Conservation (phyloP, 2,329 filamentous ascomycete genomes). For the Aspergillus ruber region DNA sequence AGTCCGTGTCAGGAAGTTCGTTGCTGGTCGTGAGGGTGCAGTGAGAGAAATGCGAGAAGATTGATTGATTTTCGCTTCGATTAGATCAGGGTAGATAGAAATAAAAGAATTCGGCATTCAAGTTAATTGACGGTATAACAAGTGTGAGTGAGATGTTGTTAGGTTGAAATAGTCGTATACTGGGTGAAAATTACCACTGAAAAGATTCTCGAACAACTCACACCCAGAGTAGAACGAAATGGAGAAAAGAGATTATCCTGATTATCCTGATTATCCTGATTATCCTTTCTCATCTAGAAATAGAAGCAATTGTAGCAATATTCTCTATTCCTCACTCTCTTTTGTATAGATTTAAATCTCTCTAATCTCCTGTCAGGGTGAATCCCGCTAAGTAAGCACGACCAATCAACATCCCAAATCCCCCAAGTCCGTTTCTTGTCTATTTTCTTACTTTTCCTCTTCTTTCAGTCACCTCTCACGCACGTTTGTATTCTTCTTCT, state of each 20-base stretch:
- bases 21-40: too few relatives aligned
- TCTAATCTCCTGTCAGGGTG: not conserved
- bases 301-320: not conserved
- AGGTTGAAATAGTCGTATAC: not conserved
- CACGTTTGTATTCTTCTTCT: conserved; percentile 2
- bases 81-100: too few relatives aligned
- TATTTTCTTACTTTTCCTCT: not conserved
- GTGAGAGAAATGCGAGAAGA: too few relatives aligned
- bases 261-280: too few relatives aligned
- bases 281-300: too few relatives aligned
- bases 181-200: not conserved
- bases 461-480: not conserved
- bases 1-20: too few relatives aligned
- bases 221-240: too few relatives aligned
- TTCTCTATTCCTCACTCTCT: too few relatives aligned
- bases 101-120: too few relatives aligned
- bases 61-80: too few relatives aligned
- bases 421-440: not conserved
- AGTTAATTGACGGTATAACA: too few relatives aligned
- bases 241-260: too few relatives aligned
- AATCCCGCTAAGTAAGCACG: conserved; percentile 1
- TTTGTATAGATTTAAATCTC: not conserved
- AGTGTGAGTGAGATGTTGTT: not conserved
- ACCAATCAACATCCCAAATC: not conserved
- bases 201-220: not conserved